phyloP scores from a whole-genome alignment of 805 yeast species.

The Tetrapisispora phaffii region DNA sequence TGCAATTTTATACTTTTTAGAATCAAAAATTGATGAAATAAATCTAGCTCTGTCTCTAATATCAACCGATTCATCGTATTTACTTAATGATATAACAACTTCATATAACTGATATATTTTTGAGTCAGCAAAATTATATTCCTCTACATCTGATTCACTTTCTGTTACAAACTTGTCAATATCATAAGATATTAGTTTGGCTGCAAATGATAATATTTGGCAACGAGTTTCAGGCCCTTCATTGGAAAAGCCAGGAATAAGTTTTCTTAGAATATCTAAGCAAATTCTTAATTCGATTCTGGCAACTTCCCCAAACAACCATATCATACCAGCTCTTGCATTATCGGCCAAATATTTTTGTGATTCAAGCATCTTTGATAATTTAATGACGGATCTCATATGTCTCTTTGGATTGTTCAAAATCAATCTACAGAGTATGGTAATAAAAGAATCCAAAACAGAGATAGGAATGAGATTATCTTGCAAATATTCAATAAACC shows the following conservation, averaged over 20 bases:
- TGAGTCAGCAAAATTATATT: slow-evolving; percentile 28
- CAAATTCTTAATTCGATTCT: slow-evolving; percentile 40
- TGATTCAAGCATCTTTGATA: slow-evolving; percentile 32
- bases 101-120: slow-evolving; percentile 45
- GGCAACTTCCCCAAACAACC: slow-evolving; percentile 84
- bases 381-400: slow-evolving; percentile 43
- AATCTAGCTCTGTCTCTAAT: slow-evolving; percentile 79
- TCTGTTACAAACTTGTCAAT: slow-evolving; percentile 30
- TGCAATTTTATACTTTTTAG: slow-evolving; percentile 50
- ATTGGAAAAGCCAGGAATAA: slow-evolving; percentile 42
- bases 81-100: slow-evolving; percentile 50
- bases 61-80: slow-evolving; percentile 67
- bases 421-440: slow-evolving; percentile 62
- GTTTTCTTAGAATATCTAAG: slow-evolving; percentile 63
- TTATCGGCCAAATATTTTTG: slow-evolving; percentile 25
- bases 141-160: slow-evolving; percentile 11
- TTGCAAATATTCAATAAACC: slow-evolving; percentile 49
- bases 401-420: slow-evolving; percentile 51
- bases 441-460: slow-evolving; percentile 54
- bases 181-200: slow-evolving; percentile 56
- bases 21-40: slow-evolving; percentile 49
- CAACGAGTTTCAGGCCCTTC: slow-evolving; percentile 54
- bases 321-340: slow-evolving; percentile 76
- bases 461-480: slow-evolving; percentile 13
- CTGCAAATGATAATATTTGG: slow-evolving; percentile 62